phyloP scores from a whole-genome alignment of 768 basidiomycete genomes.

The Lactifluus echinatus region DNA sequence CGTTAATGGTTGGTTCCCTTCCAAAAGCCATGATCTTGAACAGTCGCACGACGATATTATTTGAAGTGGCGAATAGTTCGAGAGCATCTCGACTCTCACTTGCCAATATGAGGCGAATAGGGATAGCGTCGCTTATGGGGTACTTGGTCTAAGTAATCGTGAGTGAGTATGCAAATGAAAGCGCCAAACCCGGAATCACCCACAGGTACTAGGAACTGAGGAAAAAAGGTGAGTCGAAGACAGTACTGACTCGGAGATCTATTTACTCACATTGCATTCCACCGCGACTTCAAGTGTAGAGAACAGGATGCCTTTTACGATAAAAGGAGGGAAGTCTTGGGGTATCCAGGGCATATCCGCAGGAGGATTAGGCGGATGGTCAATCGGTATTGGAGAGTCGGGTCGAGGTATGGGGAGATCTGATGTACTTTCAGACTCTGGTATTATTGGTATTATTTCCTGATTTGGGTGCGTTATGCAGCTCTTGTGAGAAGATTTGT shows the following conservation, averaged over 20 bases:
- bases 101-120: conserved; percentile 8
- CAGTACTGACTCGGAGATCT: neutral
- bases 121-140: neutral
- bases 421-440: no score
- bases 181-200: neutral
- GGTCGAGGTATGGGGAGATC: no score
- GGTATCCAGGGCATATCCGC: neutral
- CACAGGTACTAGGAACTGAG: conserved; percentile 5
- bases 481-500: no score
- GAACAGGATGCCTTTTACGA: conserved; percentile 7
- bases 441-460: no score
- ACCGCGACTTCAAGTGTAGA: no score
- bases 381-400: no score
- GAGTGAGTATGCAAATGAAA: neutral
- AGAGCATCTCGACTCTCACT: neutral
- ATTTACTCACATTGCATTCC: conserved; percentile 9
- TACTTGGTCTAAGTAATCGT: neutral
- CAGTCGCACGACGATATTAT: conserved; percentile 4
- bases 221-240: neutral
- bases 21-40: conserved; percentile 13
- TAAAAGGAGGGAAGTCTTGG: neutral
- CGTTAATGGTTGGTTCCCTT: neutral
- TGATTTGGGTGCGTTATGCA: no score
- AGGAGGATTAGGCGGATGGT: neutral
- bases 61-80: neutral